Conservation (phyloP, 1,139 yeast species). For the Suhomyces kunorum region DNA sequence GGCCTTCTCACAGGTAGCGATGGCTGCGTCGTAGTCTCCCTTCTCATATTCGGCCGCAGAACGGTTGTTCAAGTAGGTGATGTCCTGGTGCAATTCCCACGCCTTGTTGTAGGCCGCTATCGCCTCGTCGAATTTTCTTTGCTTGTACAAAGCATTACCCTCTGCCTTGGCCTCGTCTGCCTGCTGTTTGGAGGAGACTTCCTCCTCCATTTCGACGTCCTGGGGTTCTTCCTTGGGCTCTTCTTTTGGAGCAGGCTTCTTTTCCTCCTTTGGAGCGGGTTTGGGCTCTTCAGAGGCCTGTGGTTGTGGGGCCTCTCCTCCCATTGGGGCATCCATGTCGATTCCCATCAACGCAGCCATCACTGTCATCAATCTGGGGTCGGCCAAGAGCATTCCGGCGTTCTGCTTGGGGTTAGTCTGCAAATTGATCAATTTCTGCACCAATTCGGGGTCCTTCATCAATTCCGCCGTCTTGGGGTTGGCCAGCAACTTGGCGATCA, state of each 20-base stretch:
- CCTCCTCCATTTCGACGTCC: slow-evolving; percentile 41
- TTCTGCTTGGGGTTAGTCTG: slow-evolving; percentile 75
- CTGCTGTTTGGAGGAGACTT: slow-evolving; percentile 37
- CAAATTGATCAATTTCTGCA: slow-evolving; percentile 65
- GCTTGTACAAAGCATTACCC: slow-evolving; percentile 86
- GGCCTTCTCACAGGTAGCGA: slow-evolving; percentile 77
- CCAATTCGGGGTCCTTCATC: slow-evolving; percentile 86
- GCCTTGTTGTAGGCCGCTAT: slow-evolving; percentile 84
- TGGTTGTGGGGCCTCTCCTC: slow-evolving; percentile 14
- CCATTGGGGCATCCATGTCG: slow-evolving; percentile 58
- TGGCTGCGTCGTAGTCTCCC: slow-evolving; percentile 85
- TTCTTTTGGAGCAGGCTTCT: slow-evolving; percentile 15
- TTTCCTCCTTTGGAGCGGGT: slow-evolving; percentile 2
- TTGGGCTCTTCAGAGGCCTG: too few species aligned
- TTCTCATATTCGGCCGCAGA: slow-evolving; percentile 98
- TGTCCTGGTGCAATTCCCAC: slow-evolving; percentile 78
- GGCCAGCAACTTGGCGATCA: slow-evolving; percentile 69
- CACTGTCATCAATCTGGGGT: slow-evolving; percentile 86
- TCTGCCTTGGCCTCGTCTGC: slow-evolving; percentile 83
- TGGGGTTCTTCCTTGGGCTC: slow-evolving; percentile 24
- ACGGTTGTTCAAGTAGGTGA: slow-evolving; percentile 91
- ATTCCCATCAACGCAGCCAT: slow-evolving; percentile 88
- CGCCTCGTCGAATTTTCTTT: slow-evolving; percentile 90
- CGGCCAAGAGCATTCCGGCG: slow-evolving; percentile 64
- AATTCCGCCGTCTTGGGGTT: slow-evolving; percentile 87